Evolutionary conservation across 1,284 basidiomycete genomes (phyloP), one percentile per base, ranked within the genome.

Genomic region (Fomes fomentarius): DNA sequence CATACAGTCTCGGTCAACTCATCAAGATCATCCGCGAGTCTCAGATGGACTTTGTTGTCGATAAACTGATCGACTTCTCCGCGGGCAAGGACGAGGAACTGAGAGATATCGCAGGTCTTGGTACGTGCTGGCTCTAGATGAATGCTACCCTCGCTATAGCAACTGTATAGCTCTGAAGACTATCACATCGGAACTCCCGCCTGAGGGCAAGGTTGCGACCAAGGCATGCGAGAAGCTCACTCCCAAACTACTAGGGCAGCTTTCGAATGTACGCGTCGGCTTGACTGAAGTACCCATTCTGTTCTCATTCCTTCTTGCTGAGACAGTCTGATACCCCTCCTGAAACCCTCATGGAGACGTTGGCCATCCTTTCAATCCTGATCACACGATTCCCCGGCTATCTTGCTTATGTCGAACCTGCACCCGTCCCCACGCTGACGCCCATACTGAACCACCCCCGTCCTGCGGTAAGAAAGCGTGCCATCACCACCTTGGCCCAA

Each of bases 81-180:
- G 84, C 85, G 24, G 89, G 89, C 45, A 88, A 90, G 69, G 92
- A 95, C 53, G 94, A 96, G 58, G 93, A 95, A 61, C 75, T 97
- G 49, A 81, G 96, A 54, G 96, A 98, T 75, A 95, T 99, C 59
- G 93, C 95, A 12, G 89, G 91, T 35, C 82, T 98, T 47, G 96
- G 95, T 96, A 54, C 46, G 85, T 71, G 44, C 26, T 14, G 25
- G 33, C 19, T 34, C 22, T 24, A 49, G 45, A 21, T 37, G 14
- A 41, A 22, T 47, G 37, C 21, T 31, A 17, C 15, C 17, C 43
- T 31, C 44, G 10, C 54, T 43, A 50, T 46, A 26, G 46, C 21
- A 34, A 28, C 15, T 2, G 7, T 35, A 17, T 62, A 94, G 94
- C 94, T 3, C 79, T 99, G 61, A 98, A 98, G 75, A 96, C 94